Evolutionary conservation across 139 green algal species (phyloP).

Genomic region (Bryopsis sp.): DNA sequence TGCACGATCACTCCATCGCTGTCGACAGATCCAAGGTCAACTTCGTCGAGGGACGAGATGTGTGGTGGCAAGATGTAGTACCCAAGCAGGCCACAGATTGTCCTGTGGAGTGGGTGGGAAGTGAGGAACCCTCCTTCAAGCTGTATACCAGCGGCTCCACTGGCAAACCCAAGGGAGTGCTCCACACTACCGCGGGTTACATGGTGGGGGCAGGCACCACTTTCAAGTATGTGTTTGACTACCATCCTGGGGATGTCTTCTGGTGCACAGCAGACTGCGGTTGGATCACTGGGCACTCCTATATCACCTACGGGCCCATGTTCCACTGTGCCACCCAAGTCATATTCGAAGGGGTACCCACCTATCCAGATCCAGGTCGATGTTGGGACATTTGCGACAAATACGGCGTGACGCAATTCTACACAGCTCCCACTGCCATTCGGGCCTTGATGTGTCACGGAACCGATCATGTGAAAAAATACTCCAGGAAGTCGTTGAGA

Average conservation of each 20-base stretch:
- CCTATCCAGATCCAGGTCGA: conserved; percentile 71
- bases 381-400: conserved; percentile 91
- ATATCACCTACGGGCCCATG: conserved; percentile 80
- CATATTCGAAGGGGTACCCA: conserved; percentile 92
- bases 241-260: conserved; percentile 75
- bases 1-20: conserved; percentile 69
- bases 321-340: conserved; percentile 71
- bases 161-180: conserved; percentile 92
- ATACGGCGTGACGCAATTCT: conserved; percentile 83
- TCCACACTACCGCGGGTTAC: conserved; percentile 84
- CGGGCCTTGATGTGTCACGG: conserved; percentile 77
- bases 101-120: conserved; percentile 74
- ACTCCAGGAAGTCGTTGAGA: conserved; percentile 33
- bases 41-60: conserved; percentile 50
- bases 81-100: conserved; percentile 44
- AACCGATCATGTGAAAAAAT: conserved; percentile 44
- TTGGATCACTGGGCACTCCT: conserved; percentile 95
- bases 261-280: conserved; percentile 96
- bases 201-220: conserved; percentile 71
- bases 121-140: conserved; percentile 89
- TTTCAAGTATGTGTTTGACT: conserved; percentile 78
- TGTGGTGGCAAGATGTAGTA: conserved; percentile 79
- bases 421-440: conserved; percentile 93
- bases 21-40: conserved; percentile 32
- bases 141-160: conserved; percentile 93